Percentiles rank a stretch among this genome's conserved stretches.
Conservation (phyloP, 1,139 yeast genomes). For the Taphrina betulina region DNA sequence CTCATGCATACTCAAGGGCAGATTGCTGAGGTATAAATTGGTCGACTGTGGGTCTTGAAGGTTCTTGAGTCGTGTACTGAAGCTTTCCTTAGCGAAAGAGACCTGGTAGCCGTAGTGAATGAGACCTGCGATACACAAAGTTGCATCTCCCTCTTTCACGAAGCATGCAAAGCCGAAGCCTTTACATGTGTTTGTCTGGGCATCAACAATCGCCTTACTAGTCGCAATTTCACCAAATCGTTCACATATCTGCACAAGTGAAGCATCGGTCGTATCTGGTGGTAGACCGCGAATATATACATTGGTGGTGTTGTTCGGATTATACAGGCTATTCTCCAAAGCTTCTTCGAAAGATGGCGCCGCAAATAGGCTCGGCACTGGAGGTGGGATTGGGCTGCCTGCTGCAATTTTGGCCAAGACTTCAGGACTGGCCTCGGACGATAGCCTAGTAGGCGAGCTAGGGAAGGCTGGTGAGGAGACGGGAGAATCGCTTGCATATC, state of each 20-base stretch:
- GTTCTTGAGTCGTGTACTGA: constrained; percentile 39
- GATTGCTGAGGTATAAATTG: constrained; percentile 39
- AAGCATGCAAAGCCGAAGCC: constrained; percentile 41
- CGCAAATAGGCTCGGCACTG: constrained; percentile 33
- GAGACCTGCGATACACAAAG: constrained; percentile 38
- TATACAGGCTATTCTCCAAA: constrained; percentile 38
- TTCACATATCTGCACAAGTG: constrained; percentile 35
- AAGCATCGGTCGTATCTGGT: constrained; percentile 40
- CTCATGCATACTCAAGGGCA: constrained; percentile 39
- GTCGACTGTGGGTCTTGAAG: constrained; percentile 40
- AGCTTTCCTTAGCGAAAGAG: constrained; percentile 41
- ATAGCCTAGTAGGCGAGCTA: too few relatives aligned
- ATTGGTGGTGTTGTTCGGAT: constrained; percentile 39
- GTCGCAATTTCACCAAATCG: constrained; percentile 39
- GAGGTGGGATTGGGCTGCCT: constrained; percentile 29
- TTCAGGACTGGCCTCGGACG: background rate
- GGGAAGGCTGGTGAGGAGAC: background rate
- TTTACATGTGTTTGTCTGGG: constrained; percentile 37
- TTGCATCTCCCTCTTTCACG: constrained; percentile 37
- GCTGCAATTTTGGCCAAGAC: constrained; percentile 1
- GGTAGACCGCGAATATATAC: constrained; percentile 42
- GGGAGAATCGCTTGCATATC: background rate
- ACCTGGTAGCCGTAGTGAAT: constrained; percentile 40
- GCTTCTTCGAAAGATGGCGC: constrained; percentile 29
- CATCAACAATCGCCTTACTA: constrained; percentile 40